Base-by-base conservation (phyloP, 2,329 filamentous ascomycete genomes). In the Orbilia brochopaga region DNA sequence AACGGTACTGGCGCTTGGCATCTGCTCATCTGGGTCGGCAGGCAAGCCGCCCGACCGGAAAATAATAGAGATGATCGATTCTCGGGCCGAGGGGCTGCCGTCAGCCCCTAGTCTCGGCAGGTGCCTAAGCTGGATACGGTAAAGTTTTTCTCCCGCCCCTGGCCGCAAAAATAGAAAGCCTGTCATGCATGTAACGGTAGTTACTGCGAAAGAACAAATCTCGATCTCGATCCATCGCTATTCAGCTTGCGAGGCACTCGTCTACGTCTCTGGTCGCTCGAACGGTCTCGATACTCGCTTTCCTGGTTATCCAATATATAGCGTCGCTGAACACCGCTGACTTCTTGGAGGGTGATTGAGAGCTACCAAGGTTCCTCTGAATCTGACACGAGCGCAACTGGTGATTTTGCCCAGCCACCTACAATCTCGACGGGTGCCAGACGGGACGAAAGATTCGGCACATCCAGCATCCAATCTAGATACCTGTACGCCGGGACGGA, bases 61-160 rank as follows among this genome's bases (percentile, higher is more conserved):
- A 15, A 44, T 44, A 44, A 44, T 15, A 44, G 44, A 48, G 8
- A 5, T 17, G 44, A 48, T 48, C 44, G 44, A 48, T 48, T 19
- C 17, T 15, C 44, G 44, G 44, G 15, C 44, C 44, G 44, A 21
- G 44, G 21, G 44, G 27, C 21, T 15, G 15, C 11, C 17, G 44
- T 10, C 19, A 17, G n/a, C n/a, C n/a, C n/a, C 44, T 17, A 19
- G 15, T 4, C 19, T 17, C 8, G 19, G 15, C 3, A 19, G 8
- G 4, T 8, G 17, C 17, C 44, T 48, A 48, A 21, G 17, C 44
- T 19, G 11, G n/a, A 48, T 48, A 19, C 17, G 44, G 44, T 48
- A 21, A 48, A 17, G 4, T 21, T 15, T 19, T 48, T 21, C 11
- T 17, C 17, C n/a, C n/a, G 11, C 11, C 44, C 44, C 44, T 48